Conservation (phyloP, 768 basidiomycete species). For the Hortiboletus flavorubellus region DNA sequence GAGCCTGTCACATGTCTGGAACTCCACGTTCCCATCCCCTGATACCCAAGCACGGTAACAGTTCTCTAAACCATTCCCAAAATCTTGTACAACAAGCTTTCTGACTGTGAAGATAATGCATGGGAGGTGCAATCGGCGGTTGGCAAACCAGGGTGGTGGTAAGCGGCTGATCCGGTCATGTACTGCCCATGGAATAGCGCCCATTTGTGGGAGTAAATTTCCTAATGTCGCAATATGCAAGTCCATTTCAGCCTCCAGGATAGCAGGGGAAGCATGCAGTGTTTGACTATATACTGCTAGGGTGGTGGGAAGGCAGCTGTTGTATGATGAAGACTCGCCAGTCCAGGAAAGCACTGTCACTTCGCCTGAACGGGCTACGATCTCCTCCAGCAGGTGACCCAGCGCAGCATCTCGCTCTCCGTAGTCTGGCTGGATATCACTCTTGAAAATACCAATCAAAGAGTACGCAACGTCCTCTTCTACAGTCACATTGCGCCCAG, state of each 20-base stretch:
- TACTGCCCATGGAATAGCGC: no score
- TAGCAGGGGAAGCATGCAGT: no score
- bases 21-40: no score
- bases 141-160: no score
- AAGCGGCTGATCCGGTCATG: no score
- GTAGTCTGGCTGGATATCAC: conserved; percentile 5
- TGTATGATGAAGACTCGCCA: conserved; percentile 9
- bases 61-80: no score
- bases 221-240: neutral
- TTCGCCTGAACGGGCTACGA: conserved; percentile 6
- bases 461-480: neutral
- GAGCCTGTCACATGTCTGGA: no score
- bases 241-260: neutral
- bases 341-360: conserved; percentile 11
- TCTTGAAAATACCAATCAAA: no score
- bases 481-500: conserved; percentile 1
- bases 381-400: conserved; percentile 13
- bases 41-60: no score
- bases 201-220: neutral
- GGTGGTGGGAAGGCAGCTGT: conserved; percentile 10
- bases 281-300: neutral
- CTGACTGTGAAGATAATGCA: no score
- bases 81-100: no score
- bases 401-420: conserved; percentile 8
- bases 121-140: no score